Evolutionary conservation across 2,329 filamentous ascomycete species (phyloP).

Genomic region (Zymoseptoria crescenta): DNA sequence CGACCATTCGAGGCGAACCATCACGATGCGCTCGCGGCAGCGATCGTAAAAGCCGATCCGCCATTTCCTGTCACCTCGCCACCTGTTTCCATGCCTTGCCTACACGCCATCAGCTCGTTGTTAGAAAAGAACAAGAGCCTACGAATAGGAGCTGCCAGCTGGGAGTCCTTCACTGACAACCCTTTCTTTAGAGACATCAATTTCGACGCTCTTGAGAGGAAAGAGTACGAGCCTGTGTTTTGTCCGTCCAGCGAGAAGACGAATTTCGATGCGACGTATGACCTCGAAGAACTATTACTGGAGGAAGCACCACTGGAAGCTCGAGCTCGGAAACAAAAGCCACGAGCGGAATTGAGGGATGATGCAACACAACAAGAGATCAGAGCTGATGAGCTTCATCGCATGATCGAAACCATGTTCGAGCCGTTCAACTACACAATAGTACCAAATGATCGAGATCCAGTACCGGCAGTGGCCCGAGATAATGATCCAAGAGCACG

Average conservation of each 20-base stretch:
- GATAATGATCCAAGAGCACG: conserved; percentile 4
- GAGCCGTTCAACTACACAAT: conserved; percentile 91
- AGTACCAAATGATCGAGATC: conserved; percentile 61
- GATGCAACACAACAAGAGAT: conserved; percentile 95
- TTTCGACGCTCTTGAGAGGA: conserved; percentile 75
- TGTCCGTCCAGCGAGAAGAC: conserved; percentile 94
- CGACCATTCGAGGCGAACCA: conserved; percentile 88
- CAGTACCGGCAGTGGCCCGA: conserved; percentile 8
- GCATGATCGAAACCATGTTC: conserved; percentile 89
- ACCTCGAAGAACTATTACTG: conserved; percentile 83
- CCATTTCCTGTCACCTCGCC: conserved; percentile 90
- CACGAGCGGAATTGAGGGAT: conserved; percentile 80
- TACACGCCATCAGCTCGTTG: conserved; percentile 79
- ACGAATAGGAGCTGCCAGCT: conserved; percentile 74
- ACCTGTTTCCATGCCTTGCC: conserved; percentile 76
- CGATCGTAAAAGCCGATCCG: conserved; percentile 73
- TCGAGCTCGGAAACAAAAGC: conserved; percentile 84
- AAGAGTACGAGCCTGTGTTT: conserved; percentile 86
- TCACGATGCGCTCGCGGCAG: conserved; percentile 68
- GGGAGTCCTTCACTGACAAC: conserved; percentile 76
- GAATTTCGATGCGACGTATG: conserved; percentile 97
- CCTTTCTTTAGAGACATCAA: conserved; percentile 84
- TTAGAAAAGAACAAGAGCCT: conserved; percentile 71
- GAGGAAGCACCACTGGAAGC: conserved; percentile 95
- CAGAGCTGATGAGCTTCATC: conserved; percentile 84